phyloP scores from a whole-genome alignment of 1,284 basidiomycete genomes.

The Fomitiporia mediterranea region DNA sequence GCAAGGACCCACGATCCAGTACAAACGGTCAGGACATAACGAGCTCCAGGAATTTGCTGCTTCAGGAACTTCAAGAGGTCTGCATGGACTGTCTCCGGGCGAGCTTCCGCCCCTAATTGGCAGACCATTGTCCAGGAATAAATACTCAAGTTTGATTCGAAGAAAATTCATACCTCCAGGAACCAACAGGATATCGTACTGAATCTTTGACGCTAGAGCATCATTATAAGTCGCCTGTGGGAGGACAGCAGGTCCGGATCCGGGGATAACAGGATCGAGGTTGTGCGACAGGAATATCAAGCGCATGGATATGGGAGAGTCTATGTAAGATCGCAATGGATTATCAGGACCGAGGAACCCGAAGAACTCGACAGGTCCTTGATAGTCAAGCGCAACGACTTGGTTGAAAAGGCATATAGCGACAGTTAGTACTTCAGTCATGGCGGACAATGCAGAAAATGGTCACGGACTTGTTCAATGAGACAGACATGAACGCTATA shows the following conservation, averaged over 20 bases:
- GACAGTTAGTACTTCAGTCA: slow-evolving; percentile 20
- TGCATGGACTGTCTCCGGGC: slow-evolving; percentile 12
- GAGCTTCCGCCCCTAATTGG: slow-evolving; percentile 17
- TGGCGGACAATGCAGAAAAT: too few species aligned
- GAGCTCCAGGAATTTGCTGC: slow-evolving; percentile 24
- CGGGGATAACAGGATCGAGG: slow-evolving; percentile 22
- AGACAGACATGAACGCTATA: too few species aligned
- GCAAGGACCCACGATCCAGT: slow-evolving; percentile 28
- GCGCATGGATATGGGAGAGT: slow-evolving; percentile 8
- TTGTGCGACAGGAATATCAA: slow-evolving; percentile 25
- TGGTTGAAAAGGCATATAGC: slow-evolving; percentile 30
- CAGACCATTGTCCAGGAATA: slow-evolving; percentile 1
- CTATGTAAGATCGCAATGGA: slow-evolving; percentile 15
- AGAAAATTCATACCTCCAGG: slow-evolving; percentile 24
- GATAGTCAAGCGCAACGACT: slow-evolving; percentile 30
- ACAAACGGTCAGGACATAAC: slow-evolving; percentile 26
- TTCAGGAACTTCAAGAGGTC: slow-evolving; percentile 25
- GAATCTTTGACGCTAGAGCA: slow-evolving; percentile 20
- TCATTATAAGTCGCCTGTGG: slow-evolving; percentile 25
- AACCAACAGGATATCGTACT: slow-evolving; percentile 29
- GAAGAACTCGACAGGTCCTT: slow-evolving; percentile 32
- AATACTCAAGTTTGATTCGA: not conserved
- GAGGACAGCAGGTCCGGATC: slow-evolving; percentile 22
- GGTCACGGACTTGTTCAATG: too few species aligned
- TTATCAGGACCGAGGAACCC: slow-evolving; percentile 28